phyloP scores from a whole-genome alignment of 345 rosid species.

The Aegle marmelos region DNA sequence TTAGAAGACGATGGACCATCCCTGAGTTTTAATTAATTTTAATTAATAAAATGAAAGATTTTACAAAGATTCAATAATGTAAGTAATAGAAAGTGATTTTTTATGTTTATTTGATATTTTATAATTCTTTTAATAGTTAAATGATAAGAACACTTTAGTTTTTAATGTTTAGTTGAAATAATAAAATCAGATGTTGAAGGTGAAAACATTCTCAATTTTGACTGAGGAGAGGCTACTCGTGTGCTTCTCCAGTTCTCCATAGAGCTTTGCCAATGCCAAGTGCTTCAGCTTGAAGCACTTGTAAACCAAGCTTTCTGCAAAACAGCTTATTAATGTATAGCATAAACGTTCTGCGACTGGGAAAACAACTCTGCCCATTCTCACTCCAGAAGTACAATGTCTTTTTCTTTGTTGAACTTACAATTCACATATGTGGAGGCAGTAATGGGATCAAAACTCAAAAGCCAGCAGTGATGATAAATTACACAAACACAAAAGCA shows the following conservation, averaged over 20 bases:
- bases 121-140: too few relatives aligned
- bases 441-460: background rate
- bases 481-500: background rate
- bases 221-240: background rate
- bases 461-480: background rate
- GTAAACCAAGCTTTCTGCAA: background rate
- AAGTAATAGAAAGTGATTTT: too few relatives aligned
- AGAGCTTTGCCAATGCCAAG: background rate
- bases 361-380: background rate
- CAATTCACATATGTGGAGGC: background rate
- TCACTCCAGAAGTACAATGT: background rate
- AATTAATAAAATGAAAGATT: too few relatives aligned
- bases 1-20: too few relatives aligned
- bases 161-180: too few relatives aligned
- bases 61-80: too few relatives aligned
- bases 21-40: too few relatives aligned
- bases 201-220: background rate
- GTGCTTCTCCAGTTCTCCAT: background rate
- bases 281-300: background rate
- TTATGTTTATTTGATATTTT: too few relatives aligned
- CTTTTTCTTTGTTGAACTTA: background rate
- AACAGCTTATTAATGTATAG: background rate
- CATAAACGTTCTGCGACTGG: too few relatives aligned
- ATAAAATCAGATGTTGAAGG: too few relatives aligned
- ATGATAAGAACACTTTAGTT: too few relatives aligned